Evolutionary conservation across 2,329 filamentous ascomycete genomes (phyloP), one percentile per base, ranked within the genome.

Genomic region (Xylaria sp.): DNA sequence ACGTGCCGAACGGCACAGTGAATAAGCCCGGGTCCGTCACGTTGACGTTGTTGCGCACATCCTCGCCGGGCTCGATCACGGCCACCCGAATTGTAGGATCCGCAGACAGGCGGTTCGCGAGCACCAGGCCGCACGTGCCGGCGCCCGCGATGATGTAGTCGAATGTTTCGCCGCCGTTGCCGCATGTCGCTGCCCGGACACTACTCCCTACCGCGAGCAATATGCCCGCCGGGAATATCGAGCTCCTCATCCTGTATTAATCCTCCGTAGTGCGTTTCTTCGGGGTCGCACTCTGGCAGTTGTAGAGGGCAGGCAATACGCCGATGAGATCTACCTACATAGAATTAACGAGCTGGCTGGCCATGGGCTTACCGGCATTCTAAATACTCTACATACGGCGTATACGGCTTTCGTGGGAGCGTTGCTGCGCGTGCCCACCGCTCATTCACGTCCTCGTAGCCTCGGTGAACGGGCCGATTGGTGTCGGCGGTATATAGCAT

Each of bases 81-180:
- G 77, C 76, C 2, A 83, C 79, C 3, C 73, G 76, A 10, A 78
- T 65, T n/a, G 64, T 66, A 1, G 78, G 76, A 58, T 82, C 72
- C 46, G 78, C 78, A 1, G 79, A 78, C 3, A 82, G 75, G 5
- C 81, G 76, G 72, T 80, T 81, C 13, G 81, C 81, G 6, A 82
- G 66, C 3, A 81, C 75, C 1, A 82, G 76, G 10, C 81, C 81
- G 57, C 74, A 76, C 0, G 80, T 81, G 0, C 81, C 81, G 9
- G 76, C 81, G 8, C 81, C 81, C n/a, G 79, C 77, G 20, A 83
- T 77, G 48, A 83, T 69, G 65, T 81, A 83, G 75, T 82, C 80
- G 50, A 76, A 81, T 2, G 66, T 70, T 32, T 77, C 75, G 59
- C 71, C 28, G 28, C 28, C 3, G 28, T 3, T 3, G 28, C 28